Evolutionary conservation across 2,329 filamentous ascomycete species (phyloP), one percentile per base, ranked within the genome.

Genomic region (Cladophialophora immunda): DNA sequence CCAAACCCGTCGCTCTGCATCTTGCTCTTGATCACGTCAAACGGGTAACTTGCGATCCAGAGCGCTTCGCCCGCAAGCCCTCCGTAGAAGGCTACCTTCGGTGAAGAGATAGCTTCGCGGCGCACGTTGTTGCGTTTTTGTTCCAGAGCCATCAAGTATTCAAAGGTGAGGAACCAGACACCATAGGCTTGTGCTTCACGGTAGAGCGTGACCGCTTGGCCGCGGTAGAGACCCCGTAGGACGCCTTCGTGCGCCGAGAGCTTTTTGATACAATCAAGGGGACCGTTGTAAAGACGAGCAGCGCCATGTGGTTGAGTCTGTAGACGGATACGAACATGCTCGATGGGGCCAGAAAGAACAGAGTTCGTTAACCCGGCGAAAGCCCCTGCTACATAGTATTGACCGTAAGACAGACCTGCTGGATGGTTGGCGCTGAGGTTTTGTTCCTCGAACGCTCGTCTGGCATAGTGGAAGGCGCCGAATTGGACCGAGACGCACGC

Each of bases 1-100:
- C 92, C 93, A 77, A 97, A 95, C 0, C 92, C 94, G 81, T 99
- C 95, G 66, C 91, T 97, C 86, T 99, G 95, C 94, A 98, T 97
- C 87, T 97, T 98, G 81, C 93, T 97, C 91, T 99, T 99, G 81
- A 99, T 82, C 30, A 99, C 94, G 81, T 99, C 95, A 71, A 99
- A 91, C 25, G 95, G 95, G 81, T 99, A 99, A 76, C 93, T 97
- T 38, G 86, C 86, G 63, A 99, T 83, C 95, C 95, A 99, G 65
- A 99, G 86, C 60, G 89, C 92, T 84, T 99, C 95, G 73, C 95
- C 95, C 0, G 95, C 95, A 47, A 99, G 80, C 53, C 95, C 95
- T 71, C 95, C 95, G 78, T 98, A 99, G 13, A 92, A 82, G 13
- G 95, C 95, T 58, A 99, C 88, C 82, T 97, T 98, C 79, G 89